Conservation (phyloP, 768 basidiomycete species). For the Rubroboletus satanas region DNA sequence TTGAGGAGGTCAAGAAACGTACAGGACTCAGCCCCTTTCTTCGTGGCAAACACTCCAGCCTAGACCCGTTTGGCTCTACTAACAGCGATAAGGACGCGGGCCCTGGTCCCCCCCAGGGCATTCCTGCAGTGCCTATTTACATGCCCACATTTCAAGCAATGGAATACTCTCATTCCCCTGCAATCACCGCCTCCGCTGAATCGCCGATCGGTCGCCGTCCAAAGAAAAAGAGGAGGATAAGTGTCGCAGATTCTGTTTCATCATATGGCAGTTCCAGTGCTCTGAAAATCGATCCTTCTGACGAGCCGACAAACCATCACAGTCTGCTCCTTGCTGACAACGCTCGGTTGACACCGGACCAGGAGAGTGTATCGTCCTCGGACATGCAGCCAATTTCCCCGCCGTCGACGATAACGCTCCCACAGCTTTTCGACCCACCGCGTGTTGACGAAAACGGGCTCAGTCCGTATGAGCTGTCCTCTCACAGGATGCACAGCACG, state of each 20-base stretch:
- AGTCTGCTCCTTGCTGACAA: conserved; percentile 27
- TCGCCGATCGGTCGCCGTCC: conserved; percentile 28
- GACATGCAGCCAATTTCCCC: conserved; percentile 34
- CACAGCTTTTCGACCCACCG: conserved; percentile 27
- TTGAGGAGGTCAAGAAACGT: conserved; percentile 47
- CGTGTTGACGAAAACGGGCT: conserved; percentile 21
- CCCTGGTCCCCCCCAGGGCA: conserved; percentile 25
- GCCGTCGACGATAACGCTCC: conserved; percentile 25
- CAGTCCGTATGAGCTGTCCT: conserved; percentile 27
- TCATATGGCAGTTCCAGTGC: conserved; percentile 31
- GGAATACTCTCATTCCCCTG: conserved; percentile 35
- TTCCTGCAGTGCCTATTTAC: conserved; percentile 31
- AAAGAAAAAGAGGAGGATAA: conserved; percentile 36
- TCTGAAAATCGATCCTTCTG: conserved; percentile 23
- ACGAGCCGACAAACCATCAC: conserved; percentile 17
- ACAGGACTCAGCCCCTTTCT: conserved; percentile 47
- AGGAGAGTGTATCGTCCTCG: conserved; percentile 31
- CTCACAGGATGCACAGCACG: conserved; percentile 13
- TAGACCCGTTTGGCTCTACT: conserved; percentile 46
- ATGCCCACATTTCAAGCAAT: conserved; percentile 41
- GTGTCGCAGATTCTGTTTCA: conserved; percentile 34
- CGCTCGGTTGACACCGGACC: conserved; percentile 32
- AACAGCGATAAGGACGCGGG: conserved; percentile 34
- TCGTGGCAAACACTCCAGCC: conserved; percentile 47
- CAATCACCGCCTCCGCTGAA: conserved; percentile 30